These are phyloP conservation scores for Didymella glomerata DNA, from an alignment of 2,329 filamentous ascomycete species.

Conservation along the genomic window DNA sequence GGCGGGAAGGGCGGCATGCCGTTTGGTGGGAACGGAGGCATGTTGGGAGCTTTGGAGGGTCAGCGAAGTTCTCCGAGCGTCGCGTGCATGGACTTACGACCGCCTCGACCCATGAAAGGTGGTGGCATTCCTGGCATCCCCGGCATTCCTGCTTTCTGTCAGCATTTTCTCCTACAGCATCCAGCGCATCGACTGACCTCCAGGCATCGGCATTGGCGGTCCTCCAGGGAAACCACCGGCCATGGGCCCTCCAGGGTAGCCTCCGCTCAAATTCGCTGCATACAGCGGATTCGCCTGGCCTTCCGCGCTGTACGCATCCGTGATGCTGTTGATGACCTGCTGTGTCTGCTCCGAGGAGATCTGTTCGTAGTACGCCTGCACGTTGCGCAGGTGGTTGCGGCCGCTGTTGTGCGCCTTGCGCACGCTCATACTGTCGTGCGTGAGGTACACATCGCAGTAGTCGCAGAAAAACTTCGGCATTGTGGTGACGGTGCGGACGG, in stretches of 20 bases:
- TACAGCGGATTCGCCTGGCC: conserved; percentile 92
- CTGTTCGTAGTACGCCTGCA: conserved; percentile 98
- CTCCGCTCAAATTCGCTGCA: conserved; percentile 57
- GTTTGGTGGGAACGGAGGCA: conserved; percentile 34
- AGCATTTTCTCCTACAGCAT: conserved; percentile 12
- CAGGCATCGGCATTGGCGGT: conserved; percentile 24
- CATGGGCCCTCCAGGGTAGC: conserved; percentile 49
- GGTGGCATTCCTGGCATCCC: conserved; percentile 51
- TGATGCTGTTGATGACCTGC: conserved; percentile 97
- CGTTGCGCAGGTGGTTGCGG: conserved; percentile 95
- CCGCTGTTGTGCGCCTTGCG: conserved; percentile 98
- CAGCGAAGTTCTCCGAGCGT: not conserved
- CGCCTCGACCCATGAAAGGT: conserved; percentile 53
- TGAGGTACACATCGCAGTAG: conserved; percentile 99
- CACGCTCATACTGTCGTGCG: conserved; percentile 99
- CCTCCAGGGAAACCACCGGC: not conserved
- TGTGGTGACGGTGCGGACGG: not conserved
- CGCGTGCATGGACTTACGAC: conserved; percentile 39
- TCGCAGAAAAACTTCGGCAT: conserved; percentile 65
- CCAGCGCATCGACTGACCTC: conserved; percentile 27
- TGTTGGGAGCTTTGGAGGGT: conserved; percentile 30
- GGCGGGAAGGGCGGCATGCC: conserved; percentile 44
- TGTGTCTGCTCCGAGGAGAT: conserved; percentile 99
- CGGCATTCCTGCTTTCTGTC: conserved; percentile 38
- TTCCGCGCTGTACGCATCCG: conserved; percentile 91